Conservation (phyloP, 768 basidiomycete genomes). For the Dioszegia aurantiaca region DNA sequence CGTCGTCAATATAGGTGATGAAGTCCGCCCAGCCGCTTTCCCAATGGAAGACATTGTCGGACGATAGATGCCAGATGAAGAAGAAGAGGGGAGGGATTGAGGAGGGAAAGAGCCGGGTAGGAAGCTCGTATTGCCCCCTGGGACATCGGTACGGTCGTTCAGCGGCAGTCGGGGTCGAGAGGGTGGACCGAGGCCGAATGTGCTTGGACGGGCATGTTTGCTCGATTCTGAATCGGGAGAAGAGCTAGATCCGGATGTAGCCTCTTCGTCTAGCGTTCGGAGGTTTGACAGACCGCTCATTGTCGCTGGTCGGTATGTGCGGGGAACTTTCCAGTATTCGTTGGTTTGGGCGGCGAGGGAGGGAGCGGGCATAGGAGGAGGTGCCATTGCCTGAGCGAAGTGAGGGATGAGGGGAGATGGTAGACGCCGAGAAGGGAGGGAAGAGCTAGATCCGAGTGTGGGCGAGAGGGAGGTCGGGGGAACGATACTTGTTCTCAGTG, state of each 20-base stretch:
- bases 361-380: constrained; percentile 7
- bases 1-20: constrained; percentile 4
- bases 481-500: neutral
- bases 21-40: neutral
- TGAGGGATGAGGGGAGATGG: neutral
- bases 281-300: neutral
- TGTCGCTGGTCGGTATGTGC: constrained; percentile 8
- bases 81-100: constrained; percentile 3
- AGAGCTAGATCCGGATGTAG: constrained; percentile 12
- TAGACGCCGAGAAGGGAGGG: neutral
- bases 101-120: constrained; percentile 6
- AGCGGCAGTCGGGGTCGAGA: constrained; percentile 7
- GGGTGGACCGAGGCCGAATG: constrained; percentile 4
- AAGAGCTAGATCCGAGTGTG: neutral
- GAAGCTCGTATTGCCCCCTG: constrained; percentile 7
- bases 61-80: constrained; percentile 2
- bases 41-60: constrained; percentile 11
- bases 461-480: neutral
- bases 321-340: constrained; percentile 9
- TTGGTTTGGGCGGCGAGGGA: neutral
- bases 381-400: no score
- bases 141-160: constrained; percentile 8
- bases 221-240: constrained; percentile 8
- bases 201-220: neutral
- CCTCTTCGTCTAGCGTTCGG: constrained; percentile 10